Base-by-base conservation (phyloP, 352 stramenopile genomes). In the Aphanomyces astaci region DNA sequence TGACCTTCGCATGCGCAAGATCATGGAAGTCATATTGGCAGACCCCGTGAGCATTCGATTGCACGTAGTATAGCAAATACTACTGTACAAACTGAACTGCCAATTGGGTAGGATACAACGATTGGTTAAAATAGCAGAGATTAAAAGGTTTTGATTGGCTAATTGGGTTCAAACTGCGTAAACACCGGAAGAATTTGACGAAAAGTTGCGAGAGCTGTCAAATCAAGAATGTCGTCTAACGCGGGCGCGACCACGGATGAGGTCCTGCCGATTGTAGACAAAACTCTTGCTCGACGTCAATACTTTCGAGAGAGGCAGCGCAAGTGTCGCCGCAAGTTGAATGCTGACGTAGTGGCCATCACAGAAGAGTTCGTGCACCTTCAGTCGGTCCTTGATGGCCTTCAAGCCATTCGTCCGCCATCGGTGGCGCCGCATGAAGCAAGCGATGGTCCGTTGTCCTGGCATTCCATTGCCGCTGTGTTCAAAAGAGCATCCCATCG, bases 1-100 rank as follows among this genome's bases (percentile, higher is more conserved):
- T 31, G 62, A 68, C 27, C 22, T 59, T 28, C 62, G 62, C 27
- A 15, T 59, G 51, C 62, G 62, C 31, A 68, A 68, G 32, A 27
- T 68, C 62, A 57, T 68, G 48, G 19, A 68, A 48, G 33, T 59
- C 7, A 24, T 68, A 25, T 45, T 45, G 2, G 59, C 49, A 31
- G 62, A 30, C 3, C 62, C 62, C 0, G 32, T 68, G 2, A 3
- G 43, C 30, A 59, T 68, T 24, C 62, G 51, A 24, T 32, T 68
- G 19, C 1, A 39, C 1, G 15, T n/a, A n/a, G n/a, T n/a, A n/a
- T n/a, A n/a, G n/a, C n/a, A n/a, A n/a, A n/a, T n/a, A n/a, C n/a
- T n/a, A n/a, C n/a, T n/a, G n/a, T n/a, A n/a, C n/a, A n/a, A n/a
- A n/a, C n/a, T n/a, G n/a, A n/a, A n/a, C n/a, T n/a, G n/a, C n/a